Base-by-base conservation (phyloP, 345 rosid genomes). In the Mallotus nudiflorus region DNA sequence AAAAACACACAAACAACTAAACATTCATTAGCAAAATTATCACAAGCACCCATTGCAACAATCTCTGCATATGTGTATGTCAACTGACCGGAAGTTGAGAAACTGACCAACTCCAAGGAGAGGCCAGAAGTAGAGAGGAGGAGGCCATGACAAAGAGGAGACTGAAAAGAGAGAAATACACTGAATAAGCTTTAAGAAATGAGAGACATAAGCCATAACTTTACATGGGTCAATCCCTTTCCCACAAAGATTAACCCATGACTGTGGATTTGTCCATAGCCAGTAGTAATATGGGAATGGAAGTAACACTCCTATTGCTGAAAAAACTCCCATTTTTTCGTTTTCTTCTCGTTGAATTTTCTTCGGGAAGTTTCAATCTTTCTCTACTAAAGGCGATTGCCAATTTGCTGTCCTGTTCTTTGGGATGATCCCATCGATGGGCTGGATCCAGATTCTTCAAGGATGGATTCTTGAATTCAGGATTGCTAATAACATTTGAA, bases 201-300 rank as follows among this genome's bases (percentile, higher is more conserved):
- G 92, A 39, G 92, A 85, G 27, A 85, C 89, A 55, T 76, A 57
- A 8, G 97, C 91, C 98, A 93, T 93, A 7, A 84, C 80, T 55
- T 66, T 88, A 29, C 91, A 85, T 20, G 98, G 96, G 80, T 93
- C 94, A 54, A 71, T 73, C 53, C 86, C 84, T 78, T 75, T 77
- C 54, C 94, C 94, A 52, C 96, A 89, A 16, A 88, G 81, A 58
- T 87, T 67, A 19, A 88, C 91, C 98, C 98, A 93, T 69, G 85
- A 71, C 71, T 91, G 94, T 2, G 96, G 97, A 18, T 80, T 61
- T 54, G 78, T 87, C 98, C 97, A 93, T 2, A 93, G 79, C 85
- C 84, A 82, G 85, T 85, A 88, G 85, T 89, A 93, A 77, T 79
- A 91, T n/a, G 98, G 97, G 48, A 91, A 93, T 20, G 92, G 97